Conservation (phyloP, 108 stramenopile genomes). For the Fragilaria crotonensis region DNA sequence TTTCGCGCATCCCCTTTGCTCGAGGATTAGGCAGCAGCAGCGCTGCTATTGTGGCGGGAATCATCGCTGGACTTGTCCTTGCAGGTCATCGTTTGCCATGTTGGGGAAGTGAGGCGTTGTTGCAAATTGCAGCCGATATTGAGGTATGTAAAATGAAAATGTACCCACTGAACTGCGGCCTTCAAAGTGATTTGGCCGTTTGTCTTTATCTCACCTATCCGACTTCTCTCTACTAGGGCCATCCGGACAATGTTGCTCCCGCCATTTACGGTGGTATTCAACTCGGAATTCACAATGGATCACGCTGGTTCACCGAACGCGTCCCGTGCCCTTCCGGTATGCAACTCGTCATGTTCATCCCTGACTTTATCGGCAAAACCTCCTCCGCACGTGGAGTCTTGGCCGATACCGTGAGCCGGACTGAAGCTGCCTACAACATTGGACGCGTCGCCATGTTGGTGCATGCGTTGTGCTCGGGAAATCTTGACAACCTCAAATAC, state of each 20-base stretch:
- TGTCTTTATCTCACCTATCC: no score
- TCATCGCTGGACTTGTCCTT: conserved; percentile 94
- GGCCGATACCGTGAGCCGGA: conserved; percentile 55
- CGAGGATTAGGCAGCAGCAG: conserved; percentile 93
- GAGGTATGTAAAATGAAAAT: conserved; percentile 42
- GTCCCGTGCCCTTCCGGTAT: conserved; percentile 82
- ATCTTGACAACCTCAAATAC: conserved; percentile 87
- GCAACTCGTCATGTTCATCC: conserved; percentile 96
- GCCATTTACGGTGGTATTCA: conserved; percentile 98
- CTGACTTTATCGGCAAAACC: conserved; percentile 95
- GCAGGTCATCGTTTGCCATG: conserved; percentile 94
- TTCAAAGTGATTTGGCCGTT: no score
- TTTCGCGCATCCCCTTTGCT: conserved; percentile 92
- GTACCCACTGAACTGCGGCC: no score
- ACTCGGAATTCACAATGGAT: conserved; percentile 95
- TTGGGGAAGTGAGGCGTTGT: conserved; percentile 91
- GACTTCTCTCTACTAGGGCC: no score
- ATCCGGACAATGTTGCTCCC: conserved; percentile 98
- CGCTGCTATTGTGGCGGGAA: conserved; percentile 97
- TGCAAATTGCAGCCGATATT: conserved; percentile 95
- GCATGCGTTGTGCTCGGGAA: conserved; percentile 81
- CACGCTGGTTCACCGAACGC: conserved; percentile 93
- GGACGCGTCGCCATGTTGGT: conserved; percentile 94
- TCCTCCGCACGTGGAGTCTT: conserved; percentile 84
- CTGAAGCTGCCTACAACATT: conserved; percentile 95